These are phyloP conservation scores for Daldinia concentrica DNA, from an alignment of 495 filamentous ascomycete genomes.

Conservation along the genomic window DNA sequence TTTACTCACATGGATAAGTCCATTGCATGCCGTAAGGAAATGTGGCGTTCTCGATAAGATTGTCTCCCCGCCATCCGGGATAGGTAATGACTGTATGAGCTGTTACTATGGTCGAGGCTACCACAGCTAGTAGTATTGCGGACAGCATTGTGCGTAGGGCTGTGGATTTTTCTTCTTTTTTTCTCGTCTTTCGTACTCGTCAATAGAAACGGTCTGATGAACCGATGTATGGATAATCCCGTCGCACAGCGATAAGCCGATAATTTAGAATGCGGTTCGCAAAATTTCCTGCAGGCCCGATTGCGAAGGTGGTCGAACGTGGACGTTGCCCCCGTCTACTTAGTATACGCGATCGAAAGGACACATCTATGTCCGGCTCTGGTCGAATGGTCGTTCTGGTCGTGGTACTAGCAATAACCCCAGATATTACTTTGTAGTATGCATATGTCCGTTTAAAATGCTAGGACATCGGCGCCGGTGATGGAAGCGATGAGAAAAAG, in stretches of 20 bases:
- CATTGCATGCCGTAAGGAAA: constrained; percentile 97
- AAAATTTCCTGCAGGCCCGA: not conserved
- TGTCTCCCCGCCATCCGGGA: constrained; percentile 94
- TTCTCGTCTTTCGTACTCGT: not conserved
- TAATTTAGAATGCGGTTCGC: not conserved
- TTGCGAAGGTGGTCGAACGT: not conserved
- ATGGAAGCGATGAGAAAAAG: constrained; percentile 13
- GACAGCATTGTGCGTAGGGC: constrained; percentile 51
- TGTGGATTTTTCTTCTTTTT: not conserved
- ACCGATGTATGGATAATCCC: not conserved
- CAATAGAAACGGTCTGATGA: not conserved
- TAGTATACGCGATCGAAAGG: not conserved
- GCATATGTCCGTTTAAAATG: constrained; percentile 6
- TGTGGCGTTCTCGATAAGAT: constrained; percentile 79
- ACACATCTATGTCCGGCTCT: not conserved
- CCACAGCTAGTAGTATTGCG: constrained; percentile 60
- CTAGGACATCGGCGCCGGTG: constrained; percentile 2
- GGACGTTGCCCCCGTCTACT: not conserved
- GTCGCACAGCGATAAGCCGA: constrained; percentile 30
- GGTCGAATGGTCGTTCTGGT: not conserved
- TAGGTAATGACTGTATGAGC: constrained; percentile 93
- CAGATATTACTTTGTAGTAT: constrained; percentile 10
- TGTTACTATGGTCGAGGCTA: constrained; percentile 63
- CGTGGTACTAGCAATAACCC: not conserved
- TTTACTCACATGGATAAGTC: constrained; percentile 92